Evolutionary conservation across 371 early-diverging fungal genomes (phyloP).

Genomic region (Mucor sp.): DNA sequence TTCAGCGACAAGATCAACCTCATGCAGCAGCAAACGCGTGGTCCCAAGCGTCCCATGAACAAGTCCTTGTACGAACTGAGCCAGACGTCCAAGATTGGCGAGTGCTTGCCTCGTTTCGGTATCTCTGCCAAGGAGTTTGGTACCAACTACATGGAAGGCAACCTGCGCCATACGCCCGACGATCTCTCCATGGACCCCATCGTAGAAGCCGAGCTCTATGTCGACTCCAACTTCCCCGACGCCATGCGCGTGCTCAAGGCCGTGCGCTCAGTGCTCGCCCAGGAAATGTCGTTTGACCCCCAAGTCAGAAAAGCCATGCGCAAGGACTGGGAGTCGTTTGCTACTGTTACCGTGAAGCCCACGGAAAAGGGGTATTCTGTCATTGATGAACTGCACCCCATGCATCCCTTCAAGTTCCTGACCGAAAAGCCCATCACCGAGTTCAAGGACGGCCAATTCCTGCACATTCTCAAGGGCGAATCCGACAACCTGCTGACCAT

Average conservation of each 20-base stretch:
- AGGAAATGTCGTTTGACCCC: slow-evolving; percentile 83
- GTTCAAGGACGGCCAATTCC: slow-evolving; percentile 76
- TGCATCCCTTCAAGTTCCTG: slow-evolving; percentile 86
- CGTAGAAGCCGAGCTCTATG: slow-evolving; percentile 65
- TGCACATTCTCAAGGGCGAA: slow-evolving; percentile 80
- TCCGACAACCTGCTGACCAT: slow-evolving; percentile 73
- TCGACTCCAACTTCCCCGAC: slow-evolving; percentile 55
- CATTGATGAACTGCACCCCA: slow-evolving; percentile 84
- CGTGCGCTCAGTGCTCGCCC: slow-evolving; percentile 72
- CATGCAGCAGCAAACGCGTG: slow-evolving; percentile 48
- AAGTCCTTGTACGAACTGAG: slow-evolving; percentile 41
- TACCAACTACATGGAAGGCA: slow-evolving; percentile 59
- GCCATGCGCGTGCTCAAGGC: slow-evolving; percentile 66
- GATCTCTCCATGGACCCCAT: slow-evolving; percentile 55
- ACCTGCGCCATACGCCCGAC: slow-evolving; percentile 60
- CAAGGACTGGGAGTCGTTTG: slow-evolving; percentile 66
- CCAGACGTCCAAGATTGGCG: slow-evolving; percentile 51
- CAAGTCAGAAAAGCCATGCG: slow-evolving; percentile 83
- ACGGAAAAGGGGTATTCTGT: slow-evolving; percentile 78
- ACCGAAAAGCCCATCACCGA: slow-evolving; percentile 72
- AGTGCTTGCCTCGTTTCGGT: slow-evolving; percentile 62
- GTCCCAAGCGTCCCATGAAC: slow-evolving; percentile 46
- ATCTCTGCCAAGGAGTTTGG: slow-evolving; percentile 70
- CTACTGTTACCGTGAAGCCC: slow-evolving; percentile 76
- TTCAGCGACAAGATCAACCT: slow-evolving; percentile 63